phyloP scores from a whole-genome alignment of 495 filamentous ascomycete species.

The Tirmania nivea region DNA sequence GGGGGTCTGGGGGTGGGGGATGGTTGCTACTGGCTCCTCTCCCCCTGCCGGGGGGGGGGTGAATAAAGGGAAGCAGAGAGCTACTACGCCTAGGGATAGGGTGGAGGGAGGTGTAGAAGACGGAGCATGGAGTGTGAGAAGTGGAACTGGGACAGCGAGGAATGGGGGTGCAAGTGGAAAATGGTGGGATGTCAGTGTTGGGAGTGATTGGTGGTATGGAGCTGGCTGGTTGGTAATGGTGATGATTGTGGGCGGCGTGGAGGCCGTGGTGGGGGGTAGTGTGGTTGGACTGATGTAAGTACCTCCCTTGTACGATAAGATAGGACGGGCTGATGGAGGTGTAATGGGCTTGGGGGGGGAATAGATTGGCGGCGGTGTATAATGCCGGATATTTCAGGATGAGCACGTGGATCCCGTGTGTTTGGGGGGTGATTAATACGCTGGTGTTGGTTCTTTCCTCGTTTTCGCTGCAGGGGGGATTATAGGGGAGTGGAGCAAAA shows the following conservation, averaged over 20 bases:
- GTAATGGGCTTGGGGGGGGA: too few relatives aligned
- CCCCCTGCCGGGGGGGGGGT: too few relatives aligned
- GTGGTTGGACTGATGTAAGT: conserved; percentile 75
- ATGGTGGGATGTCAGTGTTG: conserved; percentile 17
- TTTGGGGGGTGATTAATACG: conserved; percentile 83
- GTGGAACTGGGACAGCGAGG: conserved; percentile 65
- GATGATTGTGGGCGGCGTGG: conserved; percentile 49
- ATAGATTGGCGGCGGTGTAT: conserved; percentile 70
- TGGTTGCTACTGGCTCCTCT: too few relatives aligned
- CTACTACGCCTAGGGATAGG: conserved; percentile 32
- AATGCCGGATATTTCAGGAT: conserved; percentile 71
- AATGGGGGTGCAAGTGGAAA: conserved; percentile 66
- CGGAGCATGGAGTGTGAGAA: conserved; percentile 55
- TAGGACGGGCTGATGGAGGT: too few relatives aligned
- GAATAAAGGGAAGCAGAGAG: conserved; percentile 20
- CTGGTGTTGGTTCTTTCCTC: conserved; percentile 78
- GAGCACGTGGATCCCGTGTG: conserved; percentile 92
- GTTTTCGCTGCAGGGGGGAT: conserved; percentile 84
- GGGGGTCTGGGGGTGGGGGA: conserved; percentile 35
- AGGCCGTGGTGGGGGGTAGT: conserved; percentile 70
- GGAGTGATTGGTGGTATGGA: conserved; percentile 4
- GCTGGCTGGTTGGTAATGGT: conserved; percentile 31
- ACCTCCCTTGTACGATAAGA: not conserved
- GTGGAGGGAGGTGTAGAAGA: conserved; percentile 34
- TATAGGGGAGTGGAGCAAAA: conserved; percentile 28